Percentiles rank a stretch among this genome's conserved stretches.
These are phyloP conservation scores for Populus simonii DNA, from an alignment of 345 rosid genomes.

Conservation along the genomic window DNA sequence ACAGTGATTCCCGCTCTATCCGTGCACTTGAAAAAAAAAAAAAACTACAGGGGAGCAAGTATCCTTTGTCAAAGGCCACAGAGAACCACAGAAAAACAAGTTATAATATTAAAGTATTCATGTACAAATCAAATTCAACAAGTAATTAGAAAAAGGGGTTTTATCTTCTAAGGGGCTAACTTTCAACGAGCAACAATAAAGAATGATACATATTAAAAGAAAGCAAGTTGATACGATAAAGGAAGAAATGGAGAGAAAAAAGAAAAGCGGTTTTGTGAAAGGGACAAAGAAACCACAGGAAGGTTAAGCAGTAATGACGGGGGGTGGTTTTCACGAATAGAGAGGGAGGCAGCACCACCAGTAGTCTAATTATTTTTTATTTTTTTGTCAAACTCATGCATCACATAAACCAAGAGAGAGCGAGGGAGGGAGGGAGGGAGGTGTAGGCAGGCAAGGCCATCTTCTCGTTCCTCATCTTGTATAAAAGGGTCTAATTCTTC, in stretches of 20 bases:
- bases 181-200: no score
- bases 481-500: not conserved
- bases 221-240: no score
- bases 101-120: not conserved
- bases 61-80: slow-evolving; percentile 4
- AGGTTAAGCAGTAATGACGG: slow-evolving; percentile 19
- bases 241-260: not conserved
- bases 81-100: not conserved
- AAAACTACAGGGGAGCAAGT: no score
- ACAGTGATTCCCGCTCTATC: no score
- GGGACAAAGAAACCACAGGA: slow-evolving; percentile 37
- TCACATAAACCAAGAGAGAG: slow-evolving; percentile 1
- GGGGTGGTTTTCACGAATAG: not conserved
- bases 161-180: not conserved
- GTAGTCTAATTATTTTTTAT: not conserved
- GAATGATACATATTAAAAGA: no score
- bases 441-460: no score
- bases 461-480: not conserved
- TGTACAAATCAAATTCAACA: not conserved
- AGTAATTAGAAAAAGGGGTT: not conserved
- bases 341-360: not conserved
- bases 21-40: no score
- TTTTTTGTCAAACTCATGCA: not conserved
- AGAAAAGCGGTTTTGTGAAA: slow-evolving; percentile 35
- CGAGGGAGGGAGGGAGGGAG: slow-evolving; percentile 8